Evolutionary conservation across 2,329 filamentous ascomycete species (phyloP).

Genomic region (Fusarium avenaceum): DNA sequence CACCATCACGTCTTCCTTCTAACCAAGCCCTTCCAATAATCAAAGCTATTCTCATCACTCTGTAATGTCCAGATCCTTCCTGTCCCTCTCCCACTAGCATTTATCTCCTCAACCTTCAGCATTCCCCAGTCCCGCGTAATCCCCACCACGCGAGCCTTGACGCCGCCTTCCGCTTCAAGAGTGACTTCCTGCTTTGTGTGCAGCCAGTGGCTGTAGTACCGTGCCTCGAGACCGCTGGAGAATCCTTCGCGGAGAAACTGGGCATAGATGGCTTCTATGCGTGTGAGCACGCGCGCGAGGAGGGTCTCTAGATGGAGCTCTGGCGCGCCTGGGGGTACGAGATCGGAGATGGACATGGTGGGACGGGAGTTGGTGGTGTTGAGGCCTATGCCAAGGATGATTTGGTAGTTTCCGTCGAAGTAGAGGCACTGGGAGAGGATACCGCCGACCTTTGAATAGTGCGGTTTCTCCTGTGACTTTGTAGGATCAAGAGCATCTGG

Average conservation of each 20-base stretch:
- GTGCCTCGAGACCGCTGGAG: slow-evolving; percentile 75
- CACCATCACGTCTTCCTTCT: slow-evolving; percentile 76
- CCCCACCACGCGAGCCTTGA: slow-evolving; percentile 81
- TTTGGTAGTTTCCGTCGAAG: slow-evolving; percentile 80
- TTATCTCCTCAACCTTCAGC: slow-evolving; percentile 85
- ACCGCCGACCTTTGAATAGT: slow-evolving; percentile 91
- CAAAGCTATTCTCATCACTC: slow-evolving; percentile 98
- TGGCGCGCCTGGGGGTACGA: slow-evolving; percentile 67
- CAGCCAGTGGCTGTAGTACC: slow-evolving; percentile 88
- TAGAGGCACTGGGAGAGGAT: slow-evolving; percentile 93
- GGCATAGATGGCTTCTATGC: slow-evolving; percentile 82
- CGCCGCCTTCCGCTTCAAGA: slow-evolving; percentile 83
- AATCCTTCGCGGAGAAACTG: slow-evolving; percentile 84
- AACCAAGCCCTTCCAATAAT: slow-evolving; percentile 92
- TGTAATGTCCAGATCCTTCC: slow-evolving; percentile 87
- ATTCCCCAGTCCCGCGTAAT: slow-evolving; percentile 95
- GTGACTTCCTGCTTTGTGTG: slow-evolving; percentile 80
- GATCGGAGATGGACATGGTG: slow-evolving; percentile 85
- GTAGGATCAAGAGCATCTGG: slow-evolving; percentile 75
- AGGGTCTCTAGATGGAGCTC: slow-evolving; percentile 82
- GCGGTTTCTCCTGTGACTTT: slow-evolving; percentile 59
- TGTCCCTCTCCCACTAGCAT: slow-evolving; percentile 77
- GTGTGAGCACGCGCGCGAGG: slow-evolving; percentile 82
- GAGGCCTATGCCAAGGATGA: slow-evolving; percentile 87
- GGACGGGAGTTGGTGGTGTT: slow-evolving; percentile 88